Percentiles rank a stretch among this genome's conserved stretches.
phyloP scores from a whole-genome alignment of 1,284 basidiomycete genomes.

The Amylostereum areolatum region DNA sequence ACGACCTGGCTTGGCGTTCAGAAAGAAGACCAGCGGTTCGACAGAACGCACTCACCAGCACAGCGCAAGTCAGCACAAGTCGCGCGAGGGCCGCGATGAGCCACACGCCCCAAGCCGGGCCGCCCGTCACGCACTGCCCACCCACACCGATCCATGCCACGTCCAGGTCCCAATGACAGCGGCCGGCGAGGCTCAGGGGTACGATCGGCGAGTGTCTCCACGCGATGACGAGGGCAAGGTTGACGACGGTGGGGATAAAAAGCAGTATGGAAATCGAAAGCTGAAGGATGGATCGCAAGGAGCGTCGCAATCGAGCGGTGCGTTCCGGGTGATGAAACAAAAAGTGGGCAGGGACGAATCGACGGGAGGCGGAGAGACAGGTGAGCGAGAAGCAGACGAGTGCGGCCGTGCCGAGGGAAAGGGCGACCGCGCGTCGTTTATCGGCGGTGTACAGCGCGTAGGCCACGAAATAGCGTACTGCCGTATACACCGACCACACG shows the following conservation, averaged over 20 bases:
- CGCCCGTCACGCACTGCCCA: slow-evolving; percentile 19
- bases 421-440: slow-evolving; percentile 33
- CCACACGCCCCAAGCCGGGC: slow-evolving; percentile 45
- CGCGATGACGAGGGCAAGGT: slow-evolving; percentile 44
- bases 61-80: too few relatives aligned
- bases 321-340: slow-evolving; percentile 13
- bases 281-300: too few relatives aligned
- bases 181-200: slow-evolving; percentile 34
- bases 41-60: too few relatives aligned
- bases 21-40: too few relatives aligned
- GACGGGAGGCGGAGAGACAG: slow-evolving; percentile 33
- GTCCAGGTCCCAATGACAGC: slow-evolving; percentile 59
- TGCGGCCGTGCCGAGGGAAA: slow-evolving; percentile 57
- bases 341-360: slow-evolving; percentile 35
- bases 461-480: slow-evolving; percentile 57
- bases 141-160: slow-evolving; percentile 48
- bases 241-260: slow-evolving; percentile 43
- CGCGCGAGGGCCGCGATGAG: slow-evolving; percentile 44
- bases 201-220: slow-evolving; percentile 36
- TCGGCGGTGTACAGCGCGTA: slow-evolving; percentile 33
- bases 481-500: slow-evolving; percentile 54
- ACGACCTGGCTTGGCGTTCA: too few relatives aligned
- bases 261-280: background rate
- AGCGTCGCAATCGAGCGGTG: background rate
- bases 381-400: slow-evolving; percentile 53